Percentiles rank a stretch among this genome's conserved stretches.
phyloP scores from a whole-genome alignment of 192 early-diverging fungal genomes.

The Allomyces macrogynus region DNA sequence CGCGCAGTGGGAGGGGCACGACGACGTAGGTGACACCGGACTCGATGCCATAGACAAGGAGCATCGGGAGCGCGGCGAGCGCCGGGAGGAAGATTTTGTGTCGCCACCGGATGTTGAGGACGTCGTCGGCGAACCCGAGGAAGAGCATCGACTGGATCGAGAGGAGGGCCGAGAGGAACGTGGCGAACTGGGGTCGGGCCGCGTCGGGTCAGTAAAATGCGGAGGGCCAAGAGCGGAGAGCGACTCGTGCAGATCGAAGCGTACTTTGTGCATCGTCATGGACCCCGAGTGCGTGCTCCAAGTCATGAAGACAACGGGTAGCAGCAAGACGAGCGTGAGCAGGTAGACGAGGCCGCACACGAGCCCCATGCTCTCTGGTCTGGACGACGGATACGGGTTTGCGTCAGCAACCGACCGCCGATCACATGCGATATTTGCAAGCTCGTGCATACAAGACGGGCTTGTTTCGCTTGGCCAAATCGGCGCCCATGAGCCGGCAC shows the following conservation, averaged over 20 bases:
- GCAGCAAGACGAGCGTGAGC: constrained; percentile 69
- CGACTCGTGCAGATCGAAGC: constrained; percentile 11
- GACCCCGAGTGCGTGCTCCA: constrained; percentile 41
- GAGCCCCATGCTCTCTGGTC: constrained; percentile 85
- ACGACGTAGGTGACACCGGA: constrained; percentile 70
- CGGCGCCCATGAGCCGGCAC: neutral
- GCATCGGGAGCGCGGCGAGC: constrained; percentile 74
- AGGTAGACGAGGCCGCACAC: constrained; percentile 74
- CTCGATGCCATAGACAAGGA: constrained; percentile 85
- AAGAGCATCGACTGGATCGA: constrained; percentile 92
- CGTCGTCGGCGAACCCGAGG: constrained; percentile 94
- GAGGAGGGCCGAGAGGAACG: constrained; percentile 65
- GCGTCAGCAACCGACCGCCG: neutral
- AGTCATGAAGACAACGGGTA: constrained; percentile 81
- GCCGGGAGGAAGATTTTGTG: constrained; percentile 87
- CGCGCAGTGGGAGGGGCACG: constrained; percentile 68
- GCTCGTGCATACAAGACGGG: neutral
- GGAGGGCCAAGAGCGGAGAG: constrained; percentile 31
- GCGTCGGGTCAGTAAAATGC: neutral
- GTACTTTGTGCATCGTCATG: constrained; percentile 13
- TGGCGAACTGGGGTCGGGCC: neutral
- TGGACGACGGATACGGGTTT: constrained; percentile 2
- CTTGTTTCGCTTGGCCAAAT: neutral
- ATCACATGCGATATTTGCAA: neutral
- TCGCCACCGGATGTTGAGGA: constrained; percentile 87